Base-by-base conservation (phyloP, 305 asterid species). In the Fraxinus nigra region DNA sequence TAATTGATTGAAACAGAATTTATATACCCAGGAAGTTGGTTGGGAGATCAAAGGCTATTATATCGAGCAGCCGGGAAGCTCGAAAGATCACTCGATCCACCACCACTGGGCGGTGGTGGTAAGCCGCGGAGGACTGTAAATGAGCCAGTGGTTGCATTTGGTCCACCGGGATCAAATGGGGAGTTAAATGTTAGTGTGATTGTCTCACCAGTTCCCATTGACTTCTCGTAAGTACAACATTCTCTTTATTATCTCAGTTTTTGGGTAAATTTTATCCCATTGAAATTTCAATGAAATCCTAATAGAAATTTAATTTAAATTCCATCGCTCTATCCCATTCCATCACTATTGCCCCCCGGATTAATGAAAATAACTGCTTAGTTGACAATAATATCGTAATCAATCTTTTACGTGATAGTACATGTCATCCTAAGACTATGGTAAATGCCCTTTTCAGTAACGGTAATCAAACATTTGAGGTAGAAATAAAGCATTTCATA, bases 151-250 rank as follows among this genome's bases (percentile, higher is more conserved):
- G 93, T 93, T 85, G 98, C 98, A 18, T 95, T 92, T 82, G 99
- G 99, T 22, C 99, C 97, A 5, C 97, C 99, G 4, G 97, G 94
- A 22, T 95, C 98, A 8, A 91, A 85, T 16, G 97, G 98, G n/a
- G 99, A 95, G 92, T 93, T 95, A 83, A 95, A 95, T 48, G 95
- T 93, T 59, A 95, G 98, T 24, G 99, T 95, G 7, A 91, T 95
- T 65, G 99, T 92, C 77, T 89, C 97, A 34, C 82, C 89, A 7
- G 97, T 95, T 81, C 88, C 97, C 4, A 11, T 83, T 75, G 93
- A 92, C 85, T 93, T 95, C 90, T 87, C 94, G 98, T 91, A 88
- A 88, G 95, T 83, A 33, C 20, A 35, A 32, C 30, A 0, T 16
- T 18, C 79, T 33, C 32, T 33, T n/a, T n/a, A 4, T 16, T 16